Percentiles rank a stretch among this genome's conserved stretches.
Conservation (phyloP, 257 asterid species). For the Scutellaria galericulata region DNA sequence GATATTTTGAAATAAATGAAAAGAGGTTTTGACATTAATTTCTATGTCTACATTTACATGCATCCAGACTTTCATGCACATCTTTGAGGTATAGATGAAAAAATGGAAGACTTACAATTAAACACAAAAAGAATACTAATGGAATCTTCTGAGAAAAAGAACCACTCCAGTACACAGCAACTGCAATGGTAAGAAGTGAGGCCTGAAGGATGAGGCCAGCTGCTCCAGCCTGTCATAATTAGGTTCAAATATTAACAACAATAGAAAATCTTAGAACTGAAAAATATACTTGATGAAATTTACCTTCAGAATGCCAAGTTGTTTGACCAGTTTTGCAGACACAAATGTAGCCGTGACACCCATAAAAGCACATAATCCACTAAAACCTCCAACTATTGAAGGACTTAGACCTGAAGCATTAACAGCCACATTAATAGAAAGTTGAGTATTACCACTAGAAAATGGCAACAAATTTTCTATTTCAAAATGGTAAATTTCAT, state of each 20-base stretch:
- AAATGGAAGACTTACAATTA: conserved; percentile 68
- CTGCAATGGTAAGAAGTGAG: conserved; percentile 77
- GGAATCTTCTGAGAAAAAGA: conserved; percentile 70
- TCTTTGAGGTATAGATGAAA: conserved; percentile 12
- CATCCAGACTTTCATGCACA: conserved; percentile 23
- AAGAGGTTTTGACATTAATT: too few relatives aligned
- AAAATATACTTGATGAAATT: conserved; percentile 23
- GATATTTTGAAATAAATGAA: too few relatives aligned
- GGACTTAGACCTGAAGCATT: conserved; percentile 79
- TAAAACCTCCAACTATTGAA: conserved; percentile 89
- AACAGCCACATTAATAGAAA: conserved; percentile 25
- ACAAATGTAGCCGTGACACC: conserved; percentile 92
- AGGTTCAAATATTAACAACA: conserved; percentile 21
- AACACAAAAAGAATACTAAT: conserved; percentile 69
- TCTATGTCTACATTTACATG: neutral
- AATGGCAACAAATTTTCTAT: neutral
- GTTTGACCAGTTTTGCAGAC: conserved; percentile 80
- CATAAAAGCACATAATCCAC: conserved; percentile 89
- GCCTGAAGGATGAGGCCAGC: conserved; percentile 92
- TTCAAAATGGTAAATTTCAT: conserved; percentile 14
- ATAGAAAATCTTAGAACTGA: conserved; percentile 10
- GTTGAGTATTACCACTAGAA: neutral
- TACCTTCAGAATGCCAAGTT: conserved; percentile 80
- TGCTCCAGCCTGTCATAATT: conserved; percentile 85
- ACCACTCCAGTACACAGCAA: conserved; percentile 82